Percentiles rank a stretch among this genome's conserved stretches.
These are phyloP conservation scores for Dictyostelium purpureum DNA, from an alignment of 78 protist species.

Conservation along the genomic window DNA sequence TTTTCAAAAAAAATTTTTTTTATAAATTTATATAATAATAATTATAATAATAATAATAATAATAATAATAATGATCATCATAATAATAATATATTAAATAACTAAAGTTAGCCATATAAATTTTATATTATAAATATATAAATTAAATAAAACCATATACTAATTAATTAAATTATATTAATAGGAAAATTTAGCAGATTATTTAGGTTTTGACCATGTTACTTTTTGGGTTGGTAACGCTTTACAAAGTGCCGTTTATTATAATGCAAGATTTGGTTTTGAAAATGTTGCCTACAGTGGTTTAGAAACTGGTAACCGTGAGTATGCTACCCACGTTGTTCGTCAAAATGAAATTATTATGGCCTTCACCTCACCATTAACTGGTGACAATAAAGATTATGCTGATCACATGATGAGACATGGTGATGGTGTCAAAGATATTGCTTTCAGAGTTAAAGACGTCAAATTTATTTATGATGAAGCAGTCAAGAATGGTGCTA, in stretches of 20 bases:
- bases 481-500: conserved; percentile 89
- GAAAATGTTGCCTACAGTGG: conserved; percentile 88
- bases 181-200: conserved; percentile 7
- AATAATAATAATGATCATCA: no score
- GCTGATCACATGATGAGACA: conserved; percentile 75
- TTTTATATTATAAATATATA: no score
- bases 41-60: not conserved
- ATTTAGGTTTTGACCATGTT: conserved; percentile 62
- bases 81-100: no score
- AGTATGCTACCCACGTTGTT: conserved; percentile 89
- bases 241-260: conserved; percentile 90
- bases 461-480: conserved; percentile 11
- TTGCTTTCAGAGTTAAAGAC: conserved; percentile 88
- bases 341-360: conserved; percentile 55
- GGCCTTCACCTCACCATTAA: conserved; percentile 77
- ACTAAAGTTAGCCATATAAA: no score
- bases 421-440: conserved; percentile 94
- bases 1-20: not conserved
- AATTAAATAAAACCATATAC: not conserved
- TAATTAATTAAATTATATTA: not conserved
- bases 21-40: not conserved
- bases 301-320: conserved; percentile 92
- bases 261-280: conserved; percentile 91
- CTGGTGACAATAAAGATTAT: conserved; percentile 50
- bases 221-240: conserved; percentile 93